Evolutionary conservation across 83 land plant species (phyloP).

Genomic region (Picea engelmannii): DNA sequence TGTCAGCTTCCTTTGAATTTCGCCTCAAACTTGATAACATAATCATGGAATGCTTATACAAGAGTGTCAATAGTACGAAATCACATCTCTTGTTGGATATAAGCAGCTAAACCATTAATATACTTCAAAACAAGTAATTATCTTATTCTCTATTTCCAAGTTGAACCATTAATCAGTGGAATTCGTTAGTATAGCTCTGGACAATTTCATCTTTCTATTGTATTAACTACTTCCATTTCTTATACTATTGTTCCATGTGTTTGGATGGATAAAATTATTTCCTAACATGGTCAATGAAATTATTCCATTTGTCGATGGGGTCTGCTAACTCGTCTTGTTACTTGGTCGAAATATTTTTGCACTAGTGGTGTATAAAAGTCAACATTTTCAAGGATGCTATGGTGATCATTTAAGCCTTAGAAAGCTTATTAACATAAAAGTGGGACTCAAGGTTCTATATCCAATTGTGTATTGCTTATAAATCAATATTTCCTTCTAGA

Average conservation of each 20-base stretch:
- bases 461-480: neutral
- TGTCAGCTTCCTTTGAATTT: neutral
- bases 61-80: neutral
- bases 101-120: neutral
- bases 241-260: neutral
- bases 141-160: neutral
- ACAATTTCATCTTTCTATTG: neutral
- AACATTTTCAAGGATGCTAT: neutral
- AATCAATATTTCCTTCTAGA: neutral
- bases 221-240: neutral
- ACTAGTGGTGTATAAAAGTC: neutral
- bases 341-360: neutral
- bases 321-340: neutral
- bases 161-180: neutral
- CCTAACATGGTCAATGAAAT: neutral
- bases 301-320: neutral
- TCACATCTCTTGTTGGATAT: neutral
- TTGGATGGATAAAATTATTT: neutral
- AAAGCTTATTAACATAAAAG: neutral
- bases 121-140: neutral
- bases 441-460: neutral
- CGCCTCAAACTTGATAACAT: neutral
- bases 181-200: neutral
- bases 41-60: neutral
- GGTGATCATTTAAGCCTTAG: neutral